Evolutionary conservation across 352 stramenopile species (phyloP).

Genomic region (Blastocystis sp.): DNA sequence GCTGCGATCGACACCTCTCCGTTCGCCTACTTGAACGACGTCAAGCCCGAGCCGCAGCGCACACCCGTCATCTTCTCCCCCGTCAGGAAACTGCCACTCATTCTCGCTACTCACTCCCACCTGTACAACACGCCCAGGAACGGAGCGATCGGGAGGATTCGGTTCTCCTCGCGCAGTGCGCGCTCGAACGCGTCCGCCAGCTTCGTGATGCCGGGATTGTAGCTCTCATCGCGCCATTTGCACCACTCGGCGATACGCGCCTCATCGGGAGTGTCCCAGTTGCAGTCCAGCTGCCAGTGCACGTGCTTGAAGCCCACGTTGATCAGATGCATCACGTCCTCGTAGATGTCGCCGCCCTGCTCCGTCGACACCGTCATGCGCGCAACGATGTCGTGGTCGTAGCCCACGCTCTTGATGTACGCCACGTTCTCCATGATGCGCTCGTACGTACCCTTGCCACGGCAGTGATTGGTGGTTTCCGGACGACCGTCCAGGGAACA

Average conservation of each 20-base stretch:
- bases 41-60: constrained; percentile 60
- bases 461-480: constrained; percentile 60
- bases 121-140: constrained; percentile 60
- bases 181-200: constrained; percentile 60
- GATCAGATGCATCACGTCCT: constrained; percentile 61
- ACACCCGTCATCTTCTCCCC: constrained; percentile 59
- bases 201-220: constrained; percentile 61
- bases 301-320: constrained; percentile 60
- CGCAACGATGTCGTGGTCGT: constrained; percentile 61
- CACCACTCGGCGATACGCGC: constrained; percentile 60
- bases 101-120: background rate
- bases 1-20: background rate
- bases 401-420: constrained; percentile 61
- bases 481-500: constrained; percentile 62
- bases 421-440: constrained; percentile 62
- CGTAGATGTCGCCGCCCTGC: constrained; percentile 61
- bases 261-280: constrained; percentile 62
- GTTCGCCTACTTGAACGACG: constrained; percentile 59
- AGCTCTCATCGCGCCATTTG: constrained; percentile 61
- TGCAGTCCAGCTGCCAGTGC: constrained; percentile 62
- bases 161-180: constrained; percentile 59
- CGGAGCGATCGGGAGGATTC: constrained; percentile 60
- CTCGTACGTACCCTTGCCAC: constrained; percentile 60
- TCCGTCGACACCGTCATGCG: constrained; percentile 62
- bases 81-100: constrained; percentile 51